Conservation (phyloP, 2,329 filamentous ascomycete genomes). For the Calonectria naviculata region DNA sequence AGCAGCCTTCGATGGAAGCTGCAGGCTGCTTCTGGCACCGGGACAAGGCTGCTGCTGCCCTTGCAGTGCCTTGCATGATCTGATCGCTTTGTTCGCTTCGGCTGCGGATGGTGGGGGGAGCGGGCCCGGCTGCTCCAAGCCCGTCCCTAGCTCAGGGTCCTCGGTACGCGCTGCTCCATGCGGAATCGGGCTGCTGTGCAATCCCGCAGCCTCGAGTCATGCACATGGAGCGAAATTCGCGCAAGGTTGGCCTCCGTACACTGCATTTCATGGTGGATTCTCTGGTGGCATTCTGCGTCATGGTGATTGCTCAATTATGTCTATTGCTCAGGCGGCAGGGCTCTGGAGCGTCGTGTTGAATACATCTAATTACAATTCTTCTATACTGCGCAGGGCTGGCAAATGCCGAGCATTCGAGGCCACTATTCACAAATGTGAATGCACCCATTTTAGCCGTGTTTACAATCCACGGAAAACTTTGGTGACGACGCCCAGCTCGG, state of each 20-base stretch:
- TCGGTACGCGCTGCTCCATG: neutral
- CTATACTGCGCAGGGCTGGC: neutral
- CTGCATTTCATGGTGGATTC: no score
- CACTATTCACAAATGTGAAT: neutral
- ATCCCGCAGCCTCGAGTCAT: neutral
- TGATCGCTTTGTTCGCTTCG: neutral
- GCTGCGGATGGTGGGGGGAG: neutral
- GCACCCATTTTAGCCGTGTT: neutral
- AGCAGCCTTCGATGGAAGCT: neutral
- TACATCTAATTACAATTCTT: neutral
- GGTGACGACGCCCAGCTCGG: constrained; percentile 38
- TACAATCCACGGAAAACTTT: constrained; percentile 40
- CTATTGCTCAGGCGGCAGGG: neutral
- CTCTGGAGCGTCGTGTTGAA: neutral
- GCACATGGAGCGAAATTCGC: neutral
- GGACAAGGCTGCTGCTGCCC: neutral
- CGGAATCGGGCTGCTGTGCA: neutral
- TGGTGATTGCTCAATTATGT: neutral
- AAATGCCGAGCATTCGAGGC: neutral
- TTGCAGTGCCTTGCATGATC: neutral
- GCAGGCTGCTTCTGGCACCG: neutral
- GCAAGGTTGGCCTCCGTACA: neutral
- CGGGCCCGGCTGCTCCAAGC: neutral
- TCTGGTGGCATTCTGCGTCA: neutral
- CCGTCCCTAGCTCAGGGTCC: neutral